phyloP scores from a whole-genome alignment of 2,329 filamentous ascomycete genomes.

The Sporothrix curviconia region DNA sequence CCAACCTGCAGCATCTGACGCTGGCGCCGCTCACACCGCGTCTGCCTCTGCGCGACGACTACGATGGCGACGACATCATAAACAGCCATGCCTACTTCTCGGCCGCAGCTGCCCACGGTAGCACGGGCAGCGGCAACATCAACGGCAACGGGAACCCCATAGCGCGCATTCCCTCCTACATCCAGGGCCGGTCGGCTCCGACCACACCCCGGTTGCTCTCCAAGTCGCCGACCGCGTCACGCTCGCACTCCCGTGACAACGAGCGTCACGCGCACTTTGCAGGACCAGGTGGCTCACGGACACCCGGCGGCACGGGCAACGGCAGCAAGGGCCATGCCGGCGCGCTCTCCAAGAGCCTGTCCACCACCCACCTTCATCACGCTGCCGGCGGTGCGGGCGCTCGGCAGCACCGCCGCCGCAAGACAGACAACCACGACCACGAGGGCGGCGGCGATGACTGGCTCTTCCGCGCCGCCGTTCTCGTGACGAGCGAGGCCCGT shows the following conservation, averaged over 20 bases:
- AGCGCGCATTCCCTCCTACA: conserved; percentile 44
- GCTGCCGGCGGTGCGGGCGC: conserved; percentile 14
- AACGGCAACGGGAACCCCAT: conserved; percentile 19
- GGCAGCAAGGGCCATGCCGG: conserved; percentile 2
- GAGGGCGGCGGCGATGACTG: conserved; percentile 43
- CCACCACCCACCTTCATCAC: conserved; percentile 47
- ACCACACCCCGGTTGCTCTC: conserved; percentile 58
- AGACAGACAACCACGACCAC: conserved; percentile 19
- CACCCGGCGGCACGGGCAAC: neutral
- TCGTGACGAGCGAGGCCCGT: conserved; percentile 55
- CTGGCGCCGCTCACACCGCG: conserved; percentile 59
- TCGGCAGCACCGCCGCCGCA: conserved; percentile 18
- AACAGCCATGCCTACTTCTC: conserved; percentile 13
- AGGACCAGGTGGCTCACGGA: neutral
- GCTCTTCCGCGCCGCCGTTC: conserved; percentile 56
- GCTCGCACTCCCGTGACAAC: conserved; percentile 37
- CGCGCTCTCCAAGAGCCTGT: conserved; percentile 54
- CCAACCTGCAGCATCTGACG: conserved; percentile 53
- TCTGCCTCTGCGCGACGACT: conserved; percentile 50
- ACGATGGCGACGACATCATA: conserved; percentile 24
- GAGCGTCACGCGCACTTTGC: neutral
- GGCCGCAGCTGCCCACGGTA: conserved; percentile 37
- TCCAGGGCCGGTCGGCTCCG: conserved; percentile 56
- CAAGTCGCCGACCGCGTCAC: conserved; percentile 46
- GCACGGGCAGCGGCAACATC: conserved; percentile 31